phyloP scores from a whole-genome alignment of 305 asterid species.

The Solanum hybrid region DNA sequence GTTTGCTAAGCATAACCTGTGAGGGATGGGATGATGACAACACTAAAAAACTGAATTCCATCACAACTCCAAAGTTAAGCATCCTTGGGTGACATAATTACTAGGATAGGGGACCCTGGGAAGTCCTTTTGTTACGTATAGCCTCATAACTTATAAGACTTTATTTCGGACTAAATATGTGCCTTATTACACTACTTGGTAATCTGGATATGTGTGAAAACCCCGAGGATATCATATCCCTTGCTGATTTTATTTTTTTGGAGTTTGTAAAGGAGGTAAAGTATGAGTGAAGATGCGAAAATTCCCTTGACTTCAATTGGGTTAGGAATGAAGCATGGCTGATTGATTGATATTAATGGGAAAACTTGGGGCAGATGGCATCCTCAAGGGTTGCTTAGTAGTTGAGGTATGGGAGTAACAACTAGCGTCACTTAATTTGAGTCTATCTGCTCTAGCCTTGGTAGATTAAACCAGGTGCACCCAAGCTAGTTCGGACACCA shows the following conservation, averaged over 20 bases:
- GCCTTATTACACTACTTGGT: neutral
- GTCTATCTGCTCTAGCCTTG: neutral
- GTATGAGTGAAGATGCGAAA: neutral
- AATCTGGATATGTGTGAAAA: neutral
- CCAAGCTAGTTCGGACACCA: neutral
- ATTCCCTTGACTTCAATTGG: neutral
- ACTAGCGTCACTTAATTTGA: neutral
- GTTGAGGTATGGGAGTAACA: neutral
- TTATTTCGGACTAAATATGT: neutral
- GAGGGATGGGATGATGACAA: neutral
- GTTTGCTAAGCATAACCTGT: neutral
- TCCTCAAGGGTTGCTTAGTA: neutral
- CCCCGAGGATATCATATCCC: neutral
- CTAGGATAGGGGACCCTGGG: neutral
- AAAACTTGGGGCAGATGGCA: neutral
- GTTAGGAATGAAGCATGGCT: neutral
- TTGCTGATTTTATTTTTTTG: neutral
- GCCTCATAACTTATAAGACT: neutral
- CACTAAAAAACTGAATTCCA: neutral
- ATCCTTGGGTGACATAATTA: neutral
- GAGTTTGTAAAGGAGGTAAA: neutral
- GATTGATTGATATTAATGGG: neutral
- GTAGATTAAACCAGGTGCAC: neutral
- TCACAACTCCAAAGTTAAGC: neutral
- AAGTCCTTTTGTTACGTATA: neutral